phyloP scores from a whole-genome alignment of 352 stramenopile genomes.

The Globisporangium radiosum region DNA sequence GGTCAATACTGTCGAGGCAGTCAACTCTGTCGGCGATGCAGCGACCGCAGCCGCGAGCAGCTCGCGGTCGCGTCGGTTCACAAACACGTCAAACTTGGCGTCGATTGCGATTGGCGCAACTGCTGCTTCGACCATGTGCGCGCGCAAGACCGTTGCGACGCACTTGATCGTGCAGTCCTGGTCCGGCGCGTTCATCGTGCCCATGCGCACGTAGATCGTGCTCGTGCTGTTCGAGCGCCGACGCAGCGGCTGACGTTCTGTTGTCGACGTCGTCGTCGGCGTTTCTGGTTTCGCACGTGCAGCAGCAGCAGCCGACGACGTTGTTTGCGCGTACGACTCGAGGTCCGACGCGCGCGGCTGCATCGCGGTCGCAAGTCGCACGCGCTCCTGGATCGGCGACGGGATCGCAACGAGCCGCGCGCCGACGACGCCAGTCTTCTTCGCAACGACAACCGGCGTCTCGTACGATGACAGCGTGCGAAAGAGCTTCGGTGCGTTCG shows the following conservation, averaged over 20 bases:
- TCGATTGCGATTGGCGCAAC: constrained; percentile 41
- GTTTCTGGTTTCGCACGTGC: background rate
- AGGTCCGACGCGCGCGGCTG: constrained; percentile 44
- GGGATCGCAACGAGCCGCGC: constrained; percentile 23
- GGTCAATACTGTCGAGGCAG: too few species aligned
- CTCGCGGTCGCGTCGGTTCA: constrained; percentile 40
- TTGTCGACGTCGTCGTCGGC: background rate
- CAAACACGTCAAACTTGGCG: constrained; percentile 64
- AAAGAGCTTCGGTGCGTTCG: constrained; percentile 53
- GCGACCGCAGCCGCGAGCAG: constrained; percentile 8
- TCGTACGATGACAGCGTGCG: constrained; percentile 76
- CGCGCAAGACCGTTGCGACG: constrained; percentile 93
- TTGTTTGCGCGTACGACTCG: constrained; percentile 36
- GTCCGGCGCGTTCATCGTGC: constrained; percentile 94
- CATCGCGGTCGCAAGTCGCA: constrained; percentile 37
- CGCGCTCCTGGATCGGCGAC: constrained; percentile 65
- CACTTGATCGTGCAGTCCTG: constrained; percentile 95
- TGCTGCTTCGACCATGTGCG: constrained; percentile 91
- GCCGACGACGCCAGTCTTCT: constrained; percentile 24
- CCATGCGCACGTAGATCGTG: constrained; percentile 89
- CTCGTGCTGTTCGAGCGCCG: constrained; percentile 94
- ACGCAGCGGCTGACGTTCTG: constrained; percentile 35
- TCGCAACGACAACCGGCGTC: constrained; percentile 58
- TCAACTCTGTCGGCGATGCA: background rate
- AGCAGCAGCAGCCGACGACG: constrained; percentile 1